These are phyloP conservation scores for Colletotrichum sp. DNA, from an alignment of 2,329 filamentous ascomycete species.

Conservation along the genomic window DNA sequence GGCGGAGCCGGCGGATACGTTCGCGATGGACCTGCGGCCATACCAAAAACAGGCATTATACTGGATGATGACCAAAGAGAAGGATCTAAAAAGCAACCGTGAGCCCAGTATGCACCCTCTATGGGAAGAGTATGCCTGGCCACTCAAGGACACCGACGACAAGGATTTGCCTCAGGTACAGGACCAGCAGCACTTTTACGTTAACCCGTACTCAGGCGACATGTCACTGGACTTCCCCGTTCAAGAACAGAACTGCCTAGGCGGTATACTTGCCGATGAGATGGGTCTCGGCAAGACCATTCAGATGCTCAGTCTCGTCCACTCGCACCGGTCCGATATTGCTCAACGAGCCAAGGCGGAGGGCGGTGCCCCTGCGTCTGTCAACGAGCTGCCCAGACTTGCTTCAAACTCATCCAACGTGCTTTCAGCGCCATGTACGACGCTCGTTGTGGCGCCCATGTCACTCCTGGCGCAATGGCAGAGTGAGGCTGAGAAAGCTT, in stretches of 20 bases:
- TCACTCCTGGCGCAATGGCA: conserved; percentile 97
- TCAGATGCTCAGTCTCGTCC: conserved; percentile 94
- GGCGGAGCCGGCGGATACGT: conserved; percentile 81
- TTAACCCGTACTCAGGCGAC: conserved; percentile 97
- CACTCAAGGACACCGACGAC: conserved; percentile 85
- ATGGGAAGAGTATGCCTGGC: conserved; percentile 97
- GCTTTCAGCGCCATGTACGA: conserved; percentile 82
- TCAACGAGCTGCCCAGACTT: conserved; percentile 68
- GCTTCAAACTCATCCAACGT: conserved; percentile 61
- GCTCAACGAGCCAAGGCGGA: conserved; percentile 42
- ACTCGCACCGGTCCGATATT: conserved; percentile 75
- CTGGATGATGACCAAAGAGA: conserved; percentile 97
- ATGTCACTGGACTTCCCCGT: conserved; percentile 89
- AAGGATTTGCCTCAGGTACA: conserved; percentile 71
- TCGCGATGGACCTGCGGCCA: conserved; percentile 82
- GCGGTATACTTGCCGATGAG: conserved; percentile 92
- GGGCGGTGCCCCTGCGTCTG: conserved; percentile 38
- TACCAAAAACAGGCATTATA: conserved; percentile 96
- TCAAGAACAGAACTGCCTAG: conserved; percentile 93
- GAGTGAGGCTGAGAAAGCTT: conserved; percentile 91
- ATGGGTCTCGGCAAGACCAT: conserved; percentile 99
- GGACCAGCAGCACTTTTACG: conserved; percentile 80
- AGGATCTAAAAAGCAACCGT: conserved; percentile 72
- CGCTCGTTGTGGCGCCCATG: conserved; percentile 95
- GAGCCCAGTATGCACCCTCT: conserved; percentile 92